Percentiles rank a stretch among this genome's conserved stretches.
Evolutionary conservation across 179 eudicot genomes (phyloP).

Genomic region (Camellia oleifera): DNA sequence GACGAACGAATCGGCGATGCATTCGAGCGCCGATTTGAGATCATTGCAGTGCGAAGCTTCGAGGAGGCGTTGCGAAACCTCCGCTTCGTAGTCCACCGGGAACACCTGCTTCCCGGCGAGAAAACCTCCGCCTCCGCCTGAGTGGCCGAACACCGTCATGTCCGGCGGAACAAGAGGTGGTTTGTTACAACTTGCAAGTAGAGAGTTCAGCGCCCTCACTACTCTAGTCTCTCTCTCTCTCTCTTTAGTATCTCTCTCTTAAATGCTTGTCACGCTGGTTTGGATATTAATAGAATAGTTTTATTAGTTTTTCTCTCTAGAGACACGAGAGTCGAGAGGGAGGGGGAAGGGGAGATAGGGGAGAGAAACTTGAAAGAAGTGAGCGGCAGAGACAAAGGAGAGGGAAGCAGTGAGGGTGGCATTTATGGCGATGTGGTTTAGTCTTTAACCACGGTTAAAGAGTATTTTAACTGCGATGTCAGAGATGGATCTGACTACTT

Average conservation of each 20-base stretch:
- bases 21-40: conserved; percentile 37
- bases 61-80: conserved; percentile 69
- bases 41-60: conserved; percentile 47
- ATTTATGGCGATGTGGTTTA: conserved; percentile 12
- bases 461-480: not conserved
- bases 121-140: conserved; percentile 37
- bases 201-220: not conserved
- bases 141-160: conserved; percentile 71
- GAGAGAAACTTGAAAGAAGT: conserved; percentile 33
- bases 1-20: conserved; percentile 45
- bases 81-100: conserved; percentile 69
- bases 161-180: conserved; percentile 25
- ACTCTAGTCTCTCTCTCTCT: conserved; percentile 5
- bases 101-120: conserved; percentile 54
- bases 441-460: not conserved
- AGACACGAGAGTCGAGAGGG: conserved; percentile 18
- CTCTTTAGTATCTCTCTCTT: not conserved
- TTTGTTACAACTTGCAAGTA: not conserved
- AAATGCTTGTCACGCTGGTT: not conserved
- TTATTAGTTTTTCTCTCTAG: not conserved
- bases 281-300: too few relatives aligned
- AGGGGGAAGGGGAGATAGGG: not conserved
- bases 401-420: not conserved
- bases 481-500: too few relatives aligned
- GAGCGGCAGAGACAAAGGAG: conserved; percentile 35